Evolutionary conservation across 148 eudicot genomes (phyloP).

Genomic region (Persicaria maculosa): DNA sequence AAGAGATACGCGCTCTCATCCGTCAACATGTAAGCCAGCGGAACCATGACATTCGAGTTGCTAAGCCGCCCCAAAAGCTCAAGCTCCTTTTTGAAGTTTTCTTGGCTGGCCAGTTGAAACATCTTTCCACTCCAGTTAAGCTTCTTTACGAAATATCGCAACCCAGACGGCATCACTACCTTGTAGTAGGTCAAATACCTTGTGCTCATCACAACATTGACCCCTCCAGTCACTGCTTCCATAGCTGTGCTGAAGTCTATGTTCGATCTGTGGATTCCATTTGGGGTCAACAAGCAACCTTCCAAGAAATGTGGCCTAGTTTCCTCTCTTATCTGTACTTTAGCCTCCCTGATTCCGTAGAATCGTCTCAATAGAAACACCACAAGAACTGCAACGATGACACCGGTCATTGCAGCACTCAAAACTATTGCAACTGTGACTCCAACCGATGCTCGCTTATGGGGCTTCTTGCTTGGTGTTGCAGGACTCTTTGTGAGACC

Average conservation of each 20-base stretch:
- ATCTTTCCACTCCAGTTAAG: slow-evolving; percentile 64
- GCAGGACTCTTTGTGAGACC: slow-evolving; percentile 12
- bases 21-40: slow-evolving; percentile 67
- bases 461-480: slow-evolving; percentile 9
- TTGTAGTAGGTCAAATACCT: slow-evolving; percentile 67
- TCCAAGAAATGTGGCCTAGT: slow-evolving; percentile 29
- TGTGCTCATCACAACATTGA: slow-evolving; percentile 38
- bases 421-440: slow-evolving; percentile 28
- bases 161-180: slow-evolving; percentile 65
- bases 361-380: slow-evolving; percentile 33
- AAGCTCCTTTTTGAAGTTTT: slow-evolving; percentile 55
- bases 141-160: slow-evolving; percentile 65
- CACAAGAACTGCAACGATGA: slow-evolving; percentile 24
- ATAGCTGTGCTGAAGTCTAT: slow-evolving; percentile 65
- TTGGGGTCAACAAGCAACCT: slow-evolving; percentile 41
- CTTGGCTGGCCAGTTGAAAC: slow-evolving; percentile 43
- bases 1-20: slow-evolving; percentile 56
- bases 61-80: slow-evolving; percentile 48
- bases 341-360: slow-evolving; percentile 25
- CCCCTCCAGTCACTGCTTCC: slow-evolving; percentile 42
- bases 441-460: slow-evolving; percentile 16
- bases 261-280: slow-evolving; percentile 48
- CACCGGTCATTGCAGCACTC: slow-evolving; percentile 26
- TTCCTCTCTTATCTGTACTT: slow-evolving; percentile 24
- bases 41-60: slow-evolving; percentile 79